Evolutionary conservation across 495 filamentous ascomycete species (phyloP), one percentile per base, ranked within the genome.

Genomic region (Neurospora cerealis): DNA sequence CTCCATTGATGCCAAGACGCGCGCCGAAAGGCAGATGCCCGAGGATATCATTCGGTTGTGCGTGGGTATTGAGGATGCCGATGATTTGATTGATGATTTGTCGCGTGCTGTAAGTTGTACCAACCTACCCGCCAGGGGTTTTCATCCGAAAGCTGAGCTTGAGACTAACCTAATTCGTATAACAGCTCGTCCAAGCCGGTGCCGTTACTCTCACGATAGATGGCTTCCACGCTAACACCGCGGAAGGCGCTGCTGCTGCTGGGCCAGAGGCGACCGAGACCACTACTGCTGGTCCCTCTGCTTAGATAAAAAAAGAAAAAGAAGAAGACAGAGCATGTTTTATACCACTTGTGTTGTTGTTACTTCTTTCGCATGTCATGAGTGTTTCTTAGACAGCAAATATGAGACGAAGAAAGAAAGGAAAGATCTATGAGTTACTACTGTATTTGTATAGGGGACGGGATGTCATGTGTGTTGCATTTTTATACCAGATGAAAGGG

Each of bases 11-110:
- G 92, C 92, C 74, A 95, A 96, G 86, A 97, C 95, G 73, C 87
- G 96, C 77, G 84, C 88, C 79, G 95, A 99, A 83, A 87, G 96
- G 76, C 89, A 91, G 70, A 91, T 99, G 89, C 96, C 96, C 21
- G 96, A 99, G 83, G 96, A 99, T 83, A 89, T 99, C 60, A 98
- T 99, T 73, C 85, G 96, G 72, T 82, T 99, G 74, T 99, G 96
- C 82, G 94, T 99, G 41, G 96, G 96, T 37, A 99, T 99, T 80
- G 96, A 99, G 79, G 96, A 99, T 83, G 90, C 86, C 11, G 89
- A 93, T 78, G 96, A 99, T 84, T 79, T 99, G 79, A 93, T 98
- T 79, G 96, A 98, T 78, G 96, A 99, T 85, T 84, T 99, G 75
- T 90, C 88, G 72, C 88, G 93, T 72, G 95, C 96, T 74, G 93